Evolutionary conservation across 768 basidiomycete species (phyloP), one percentile per base, ranked within the genome.

Genomic region (Pholiota molesta): DNA sequence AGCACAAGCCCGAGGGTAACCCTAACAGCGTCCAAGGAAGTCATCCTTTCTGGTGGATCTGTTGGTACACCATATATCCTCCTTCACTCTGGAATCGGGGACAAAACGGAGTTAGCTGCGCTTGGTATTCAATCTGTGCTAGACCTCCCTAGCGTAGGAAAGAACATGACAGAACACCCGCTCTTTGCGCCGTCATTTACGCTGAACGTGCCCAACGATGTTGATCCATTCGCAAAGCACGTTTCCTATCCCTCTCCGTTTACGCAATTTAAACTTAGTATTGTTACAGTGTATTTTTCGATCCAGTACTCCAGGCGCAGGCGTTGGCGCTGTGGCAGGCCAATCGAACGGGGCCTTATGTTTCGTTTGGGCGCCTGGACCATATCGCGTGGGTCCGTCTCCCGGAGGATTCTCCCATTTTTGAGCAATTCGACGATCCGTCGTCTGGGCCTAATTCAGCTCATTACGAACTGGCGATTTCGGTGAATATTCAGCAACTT

Each of bases 11-110:
- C 72, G 3, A 52, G 69, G 47, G 44, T 47, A 14, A 78, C 77
- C 6, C 77, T 87, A 52, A 79, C 75, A 23, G 77, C 77, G 2
- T 37, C 29, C 0, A 76, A 75, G 39, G 78, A 79, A 57, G 67
- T 78, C 42, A 71, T 79, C 35, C 69, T 79, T 2, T 77, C 76
- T 0, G 75, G 76, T 9, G 78, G 79, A 0, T 57, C 72, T 16
- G 59, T 78, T 39, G 70, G 68, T 10, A 78, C 77, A 0, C 76
- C 78, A 1, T 67, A 68, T 17, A 69, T 79, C 19, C 67, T 78
- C 8, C 59, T 63, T 29, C 44, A 63, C 40, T 75, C 75, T 23
- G 77, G 76, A 16, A 77, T 79, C 19, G 78, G 77, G 7, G 67
- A 73, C 55, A 65, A 65, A 17, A 52, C 62, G 3, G 61, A 69